Evolutionary conservation across 331 rosid genomes (phyloP), one percentile per base, ranked within the genome.

Genomic region (Acacia pycnantha): DNA sequence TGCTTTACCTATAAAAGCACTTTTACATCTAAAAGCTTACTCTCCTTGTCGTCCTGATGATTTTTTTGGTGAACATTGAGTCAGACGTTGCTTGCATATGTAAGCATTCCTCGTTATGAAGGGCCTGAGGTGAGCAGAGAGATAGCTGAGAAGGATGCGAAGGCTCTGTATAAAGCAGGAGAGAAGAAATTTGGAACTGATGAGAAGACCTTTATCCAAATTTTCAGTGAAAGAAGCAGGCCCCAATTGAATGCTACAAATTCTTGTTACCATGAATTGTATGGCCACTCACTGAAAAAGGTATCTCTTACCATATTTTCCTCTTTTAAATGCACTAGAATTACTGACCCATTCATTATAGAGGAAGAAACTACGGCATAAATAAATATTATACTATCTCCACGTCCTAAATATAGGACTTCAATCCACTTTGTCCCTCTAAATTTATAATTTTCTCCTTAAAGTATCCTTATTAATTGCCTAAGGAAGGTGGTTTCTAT

Each of bases 101-200:
- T 89, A 70, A 77, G 85, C 74, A 86, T 77, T 47, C 91, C 81
- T 1, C 93, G 92, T 16, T 81, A 85, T 40, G 97, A 94, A 87
- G 97, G 92, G 69, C 96, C 83, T 4, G 94, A 90, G 87, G 89
- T 89, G 35, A 86, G 86, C 77, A 76, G 71, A 70, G 86, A 70
- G 29, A 61, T 89, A 33, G 89, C 83, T 67, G 86, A 84, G 77
- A 76, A 65, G 24, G 97, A 94, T 74, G 91, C 91, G 0, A 84
- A 83, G 79, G 83, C 82, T 83, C 93, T 92, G 9, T 86, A 83
- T 12, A 90, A 90, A 83, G 97, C 97, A 11, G 97, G 98, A 69
- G 94, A 88, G 87, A 94, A 90, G 90, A 92, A 33, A 77, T 62
- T 91, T 61, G 93, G 97, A 74, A 92, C 94, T 53, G 98, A 92